phyloP scores from a whole-genome alignment of 2,329 filamentous ascomycete species.

The Laburnicola sp. region DNA sequence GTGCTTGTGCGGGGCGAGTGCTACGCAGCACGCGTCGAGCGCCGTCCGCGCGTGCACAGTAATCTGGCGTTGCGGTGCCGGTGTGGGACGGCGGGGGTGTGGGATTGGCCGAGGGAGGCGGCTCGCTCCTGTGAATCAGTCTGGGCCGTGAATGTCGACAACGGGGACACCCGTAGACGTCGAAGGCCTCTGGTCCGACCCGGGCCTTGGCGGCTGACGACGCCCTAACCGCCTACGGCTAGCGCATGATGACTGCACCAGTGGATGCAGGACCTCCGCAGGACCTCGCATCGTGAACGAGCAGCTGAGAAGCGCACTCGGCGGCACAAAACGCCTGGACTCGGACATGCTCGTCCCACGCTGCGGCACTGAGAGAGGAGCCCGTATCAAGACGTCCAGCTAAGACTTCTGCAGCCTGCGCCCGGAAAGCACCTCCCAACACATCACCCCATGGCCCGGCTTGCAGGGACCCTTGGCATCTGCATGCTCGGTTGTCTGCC shows the following conservation, averaged over 20 bases:
- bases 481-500: slow-evolving; percentile 5
- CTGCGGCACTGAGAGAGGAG: too few relatives aligned
- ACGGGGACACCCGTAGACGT: too few relatives aligned
- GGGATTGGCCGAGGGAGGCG: not conserved
- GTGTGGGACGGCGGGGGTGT: not conserved
- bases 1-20: slow-evolving; percentile 14
- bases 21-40: slow-evolving; percentile 32
- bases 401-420: not conserved
- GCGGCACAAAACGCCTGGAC: too few relatives aligned
- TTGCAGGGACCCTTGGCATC: not conserved
- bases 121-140: not conserved
- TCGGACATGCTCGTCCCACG: not conserved
- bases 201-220: not conserved
- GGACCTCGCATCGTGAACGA: too few relatives aligned
- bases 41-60: slow-evolving; percentile 21
- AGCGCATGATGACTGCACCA: too few relatives aligned
- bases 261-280: too few relatives aligned
- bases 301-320: too few relatives aligned
- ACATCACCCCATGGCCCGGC: slow-evolving; percentile 1
- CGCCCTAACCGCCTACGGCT: too few relatives aligned
- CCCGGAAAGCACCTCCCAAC: not conserved
- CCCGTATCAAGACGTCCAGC: not conserved
- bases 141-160: not conserved
- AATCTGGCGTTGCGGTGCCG: not conserved
- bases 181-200: not conserved